Evolutionary conservation across 257 asterid genomes (phyloP).

Genomic region (Cruciata laevipes): DNA sequence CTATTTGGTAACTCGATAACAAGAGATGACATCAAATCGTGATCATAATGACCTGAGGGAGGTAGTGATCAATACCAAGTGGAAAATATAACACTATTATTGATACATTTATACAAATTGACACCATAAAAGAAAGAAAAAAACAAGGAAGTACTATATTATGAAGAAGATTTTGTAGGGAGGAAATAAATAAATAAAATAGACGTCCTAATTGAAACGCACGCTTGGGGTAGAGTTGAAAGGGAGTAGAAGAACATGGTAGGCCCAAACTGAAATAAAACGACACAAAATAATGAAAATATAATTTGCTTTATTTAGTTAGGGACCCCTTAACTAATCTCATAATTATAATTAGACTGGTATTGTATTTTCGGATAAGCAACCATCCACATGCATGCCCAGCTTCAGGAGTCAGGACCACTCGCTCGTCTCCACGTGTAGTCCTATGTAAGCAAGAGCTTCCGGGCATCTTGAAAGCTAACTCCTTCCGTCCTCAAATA

Average conservation of each 20-base stretch:
- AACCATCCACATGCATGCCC: slow-evolving; percentile 36
- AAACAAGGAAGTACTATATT: neutral
- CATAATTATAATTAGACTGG: slow-evolving; percentile 44
- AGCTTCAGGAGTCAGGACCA: slow-evolving; percentile 33
- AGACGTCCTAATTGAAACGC: slow-evolving; percentile 19
- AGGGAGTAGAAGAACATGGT: slow-evolving; percentile 48
- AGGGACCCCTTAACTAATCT: slow-evolving; percentile 46
- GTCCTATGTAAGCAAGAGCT: slow-evolving; percentile 8
- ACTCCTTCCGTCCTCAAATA: no score
- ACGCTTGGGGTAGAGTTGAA: slow-evolving; percentile 27
- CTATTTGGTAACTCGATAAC: no score
- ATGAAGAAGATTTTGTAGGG: neutral
- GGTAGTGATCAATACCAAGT: no score
- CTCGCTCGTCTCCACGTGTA: slow-evolving; percentile 37
- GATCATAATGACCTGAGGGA: no score
- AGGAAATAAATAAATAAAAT: neutral
- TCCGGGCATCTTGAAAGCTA: neutral
- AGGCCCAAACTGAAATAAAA: slow-evolving; percentile 34
- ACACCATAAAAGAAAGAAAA: neutral
- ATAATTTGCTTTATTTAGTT: slow-evolving; percentile 17
- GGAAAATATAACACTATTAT: no score
- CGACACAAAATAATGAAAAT: slow-evolving; percentile 19
- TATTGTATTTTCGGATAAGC: slow-evolving; percentile 20
- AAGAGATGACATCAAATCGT: no score
- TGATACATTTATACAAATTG: no score